These are phyloP conservation scores for Alternaria angustiovoidea DNA, from an alignment of 2,329 filamentous ascomycete species.

Conservation along the genomic window DNA sequence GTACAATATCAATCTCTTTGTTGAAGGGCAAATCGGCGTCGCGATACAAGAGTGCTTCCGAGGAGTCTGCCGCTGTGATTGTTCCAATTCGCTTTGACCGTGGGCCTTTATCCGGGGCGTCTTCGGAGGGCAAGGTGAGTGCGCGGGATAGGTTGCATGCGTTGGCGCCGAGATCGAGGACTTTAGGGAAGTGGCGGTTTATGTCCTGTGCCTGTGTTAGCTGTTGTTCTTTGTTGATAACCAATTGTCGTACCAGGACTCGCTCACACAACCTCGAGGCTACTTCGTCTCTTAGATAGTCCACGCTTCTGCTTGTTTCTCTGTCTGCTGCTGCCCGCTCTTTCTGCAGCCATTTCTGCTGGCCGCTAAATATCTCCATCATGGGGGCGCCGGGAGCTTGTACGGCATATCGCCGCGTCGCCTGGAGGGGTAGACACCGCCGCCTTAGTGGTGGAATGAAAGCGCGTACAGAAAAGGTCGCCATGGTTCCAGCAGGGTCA, in stretches of 20 bases:
- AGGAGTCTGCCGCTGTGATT: conserved; percentile 84
- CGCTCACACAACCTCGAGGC: conserved; percentile 84
- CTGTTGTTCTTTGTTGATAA: background rate
- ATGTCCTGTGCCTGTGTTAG: conserved; percentile 72
- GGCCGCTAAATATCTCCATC: conserved; percentile 90
- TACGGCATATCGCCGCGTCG: conserved; percentile 72
- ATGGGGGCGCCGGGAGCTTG: conserved; percentile 78
- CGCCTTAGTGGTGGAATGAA: conserved; percentile 47
- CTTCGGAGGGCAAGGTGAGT: conserved; percentile 68
- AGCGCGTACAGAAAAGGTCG: conserved; percentile 43
- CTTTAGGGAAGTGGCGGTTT: conserved; percentile 82
- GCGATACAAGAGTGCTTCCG: conserved; percentile 77
- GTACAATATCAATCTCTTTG: conserved; percentile 72
- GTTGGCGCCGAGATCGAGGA: conserved; percentile 93
- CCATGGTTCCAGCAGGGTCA: conserved; percentile 31
- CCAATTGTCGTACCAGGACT: conserved; percentile 67
- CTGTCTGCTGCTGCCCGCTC: conserved; percentile 79
- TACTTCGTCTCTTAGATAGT: conserved; percentile 94
- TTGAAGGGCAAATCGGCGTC: conserved; percentile 81
- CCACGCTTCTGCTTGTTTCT: conserved; percentile 77
- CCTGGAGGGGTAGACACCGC: conserved; percentile 33
- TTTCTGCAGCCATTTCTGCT: conserved; percentile 88
- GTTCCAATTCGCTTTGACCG: conserved; percentile 75
- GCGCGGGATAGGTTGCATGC: conserved; percentile 92
- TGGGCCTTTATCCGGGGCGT: conserved; percentile 69